Percentiles rank a stretch among this genome's conserved stretches.
phyloP scores from a whole-genome alignment of 2,329 filamentous ascomycete species.

The Fusarium gaditjirri region DNA sequence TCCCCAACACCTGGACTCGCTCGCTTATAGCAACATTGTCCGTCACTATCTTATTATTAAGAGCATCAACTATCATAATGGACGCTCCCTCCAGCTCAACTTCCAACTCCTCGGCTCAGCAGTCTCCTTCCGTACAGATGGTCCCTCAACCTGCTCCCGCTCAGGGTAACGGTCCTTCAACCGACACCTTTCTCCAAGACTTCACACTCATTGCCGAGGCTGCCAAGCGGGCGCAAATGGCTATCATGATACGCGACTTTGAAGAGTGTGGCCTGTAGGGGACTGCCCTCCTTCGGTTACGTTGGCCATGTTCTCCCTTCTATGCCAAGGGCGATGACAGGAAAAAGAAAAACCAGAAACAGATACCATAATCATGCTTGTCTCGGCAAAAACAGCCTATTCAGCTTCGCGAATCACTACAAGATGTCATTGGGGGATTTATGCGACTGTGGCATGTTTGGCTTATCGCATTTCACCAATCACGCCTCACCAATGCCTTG shows the following conservation, averaged over 20 bases:
- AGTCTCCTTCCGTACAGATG: conserved; percentile 47
- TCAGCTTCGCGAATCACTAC: conserved; percentile 5
- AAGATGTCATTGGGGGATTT: neutral
- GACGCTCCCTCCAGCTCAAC: conserved; percentile 50
- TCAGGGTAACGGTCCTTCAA: conserved; percentile 53
- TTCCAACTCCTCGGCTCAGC: conserved; percentile 45
- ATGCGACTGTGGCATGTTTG: conserved; percentile 28
- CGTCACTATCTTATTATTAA: conserved; percentile 18
- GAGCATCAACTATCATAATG: conserved; percentile 35
- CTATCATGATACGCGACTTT: conserved; percentile 86
- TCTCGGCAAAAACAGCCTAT: neutral
- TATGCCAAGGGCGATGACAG: neutral
- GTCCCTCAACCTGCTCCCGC: conserved; percentile 41
- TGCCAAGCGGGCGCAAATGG: conserved; percentile 91
- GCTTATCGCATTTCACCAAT: conserved; percentile 17
- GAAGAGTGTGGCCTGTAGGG: conserved; percentile 72
- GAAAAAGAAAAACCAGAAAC: neutral
- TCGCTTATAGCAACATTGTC: conserved; percentile 4
- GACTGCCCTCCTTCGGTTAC: neutral
- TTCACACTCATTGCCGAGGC: conserved; percentile 91
- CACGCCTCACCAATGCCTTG: neutral
- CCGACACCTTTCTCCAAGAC: conserved; percentile 76
- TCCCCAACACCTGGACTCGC: neutral
- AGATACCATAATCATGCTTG: neutral
- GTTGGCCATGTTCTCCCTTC: neutral